Percentiles rank a stretch among this genome's conserved stretches.
These are phyloP conservation scores for Spergularia bocconei DNA, from an alignment of 148 eudicot species.

Conservation along the genomic window DNA sequence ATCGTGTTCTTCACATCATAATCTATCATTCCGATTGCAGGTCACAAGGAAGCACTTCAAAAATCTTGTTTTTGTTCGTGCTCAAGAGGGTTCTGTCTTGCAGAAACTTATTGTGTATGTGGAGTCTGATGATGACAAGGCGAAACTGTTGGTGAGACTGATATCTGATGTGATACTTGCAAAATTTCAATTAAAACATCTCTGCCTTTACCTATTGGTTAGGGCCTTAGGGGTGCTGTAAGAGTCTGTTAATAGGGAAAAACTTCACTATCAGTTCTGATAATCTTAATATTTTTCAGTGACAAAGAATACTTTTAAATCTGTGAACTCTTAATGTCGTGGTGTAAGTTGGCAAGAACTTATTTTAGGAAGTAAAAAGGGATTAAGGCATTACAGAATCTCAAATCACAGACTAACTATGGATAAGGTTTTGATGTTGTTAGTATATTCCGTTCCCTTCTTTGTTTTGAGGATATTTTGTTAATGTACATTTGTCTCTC, in stretches of 20 bases:
- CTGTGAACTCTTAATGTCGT: too few species aligned
- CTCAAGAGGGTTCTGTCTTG: conserved; percentile 43
- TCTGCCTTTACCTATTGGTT: conserved; percentile 1
- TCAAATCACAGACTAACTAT: too few species aligned
- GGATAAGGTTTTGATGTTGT: too few species aligned
- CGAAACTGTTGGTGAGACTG: conserved; percentile 70
- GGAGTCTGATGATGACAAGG: conserved; percentile 62
- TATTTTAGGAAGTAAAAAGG: too few species aligned
- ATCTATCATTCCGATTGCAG: conserved; percentile 41
- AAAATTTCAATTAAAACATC: not conserved
- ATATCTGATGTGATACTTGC: conserved; percentile 21
- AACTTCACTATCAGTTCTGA: not conserved
- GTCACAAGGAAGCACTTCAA: conserved; percentile 64
- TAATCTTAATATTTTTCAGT: too few species aligned
- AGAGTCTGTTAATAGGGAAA: not conserved
- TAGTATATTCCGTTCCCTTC: too few species aligned
- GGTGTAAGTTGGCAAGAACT: too few species aligned
- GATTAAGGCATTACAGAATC: too few species aligned
- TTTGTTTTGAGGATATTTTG: too few species aligned
- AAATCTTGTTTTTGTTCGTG: conserved; percentile 68
- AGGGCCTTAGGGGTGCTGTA: not conserved
- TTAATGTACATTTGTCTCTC: too few species aligned
- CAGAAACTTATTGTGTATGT: conserved; percentile 66
- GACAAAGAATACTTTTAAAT: too few species aligned
- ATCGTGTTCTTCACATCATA: conserved; percentile 14